Percentiles rank a stretch among this genome's conserved stretches.
Evolutionary conservation across 1,139 yeast species (phyloP).

Genomic region (Hyphopichia khmerensis): DNA sequence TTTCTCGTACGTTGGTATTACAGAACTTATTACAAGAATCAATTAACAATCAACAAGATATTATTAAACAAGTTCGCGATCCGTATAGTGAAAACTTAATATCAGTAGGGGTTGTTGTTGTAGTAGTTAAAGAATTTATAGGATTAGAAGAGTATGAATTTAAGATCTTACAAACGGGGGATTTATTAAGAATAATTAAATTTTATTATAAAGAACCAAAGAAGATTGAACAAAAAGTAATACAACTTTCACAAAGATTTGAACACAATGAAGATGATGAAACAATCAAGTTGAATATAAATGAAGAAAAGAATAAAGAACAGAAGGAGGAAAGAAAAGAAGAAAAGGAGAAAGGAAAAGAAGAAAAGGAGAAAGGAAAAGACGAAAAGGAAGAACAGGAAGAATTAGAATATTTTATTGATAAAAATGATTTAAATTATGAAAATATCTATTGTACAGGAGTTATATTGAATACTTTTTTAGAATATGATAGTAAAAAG

Average conservation of each 20-base stretch:
- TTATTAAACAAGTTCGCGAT: slow-evolving; percentile 27
- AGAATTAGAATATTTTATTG: slow-evolving; percentile 6
- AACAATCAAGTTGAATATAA: too few species aligned
- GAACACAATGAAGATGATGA: too few species aligned
- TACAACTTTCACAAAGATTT: neutral
- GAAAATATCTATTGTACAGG: slow-evolving; percentile 29
- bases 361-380: neutral
- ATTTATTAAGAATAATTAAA: slow-evolving; percentile 29
- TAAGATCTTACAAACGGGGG: slow-evolving; percentile 30
- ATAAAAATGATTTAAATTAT: slow-evolving; percentile 14
- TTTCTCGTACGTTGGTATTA: slow-evolving; percentile 27
- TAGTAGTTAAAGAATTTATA: slow-evolving; percentile 32
- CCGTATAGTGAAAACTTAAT: slow-evolving; percentile 28
- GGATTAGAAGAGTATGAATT: slow-evolving; percentile 24
- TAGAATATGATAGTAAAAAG: slow-evolving; percentile 19
- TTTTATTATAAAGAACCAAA: slow-evolving; percentile 20
- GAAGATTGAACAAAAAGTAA: neutral
- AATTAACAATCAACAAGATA: slow-evolving; percentile 8
- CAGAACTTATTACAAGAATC: slow-evolving; percentile 22
- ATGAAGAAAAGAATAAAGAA: too few species aligned
- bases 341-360: too few species aligned
- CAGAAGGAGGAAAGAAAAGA: neutral
- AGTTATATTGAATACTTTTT: slow-evolving; percentile 26
- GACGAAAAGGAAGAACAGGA: too few species aligned
- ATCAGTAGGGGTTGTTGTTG: slow-evolving; percentile 34